phyloP scores from a whole-genome alignment of 164 flowering plant species.

The Magnolia sinica region DNA sequence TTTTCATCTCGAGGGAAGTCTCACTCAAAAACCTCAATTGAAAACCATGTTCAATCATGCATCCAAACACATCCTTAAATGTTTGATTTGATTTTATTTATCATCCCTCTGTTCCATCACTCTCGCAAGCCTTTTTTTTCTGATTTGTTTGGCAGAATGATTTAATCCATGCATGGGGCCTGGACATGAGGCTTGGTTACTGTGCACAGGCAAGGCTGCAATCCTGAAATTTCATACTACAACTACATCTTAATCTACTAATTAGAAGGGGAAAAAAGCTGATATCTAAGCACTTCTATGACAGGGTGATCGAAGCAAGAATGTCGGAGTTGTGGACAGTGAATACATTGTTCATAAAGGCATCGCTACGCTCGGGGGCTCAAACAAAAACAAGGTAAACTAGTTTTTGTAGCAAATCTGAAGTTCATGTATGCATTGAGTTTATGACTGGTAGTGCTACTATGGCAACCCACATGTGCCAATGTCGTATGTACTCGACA shows the following conservation, averaged over 20 bases:
- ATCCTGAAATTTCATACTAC: neutral
- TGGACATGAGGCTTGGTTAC: conserved; percentile 84
- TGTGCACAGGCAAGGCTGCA: conserved; percentile 69
- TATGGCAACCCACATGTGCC: too few species aligned
- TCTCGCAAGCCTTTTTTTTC: neutral
- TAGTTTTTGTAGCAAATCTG: neutral
- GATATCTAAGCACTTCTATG: neutral
- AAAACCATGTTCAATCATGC: too few species aligned
- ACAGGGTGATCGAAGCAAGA: conserved; percentile 76
- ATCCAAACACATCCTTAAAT: too few species aligned
- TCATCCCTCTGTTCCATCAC: neutral
- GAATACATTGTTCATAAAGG: conserved; percentile 78
- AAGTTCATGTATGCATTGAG: neutral
- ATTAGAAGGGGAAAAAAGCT: neutral
- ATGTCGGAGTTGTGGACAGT: conserved; percentile 83
- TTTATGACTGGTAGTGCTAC: too few species aligned
- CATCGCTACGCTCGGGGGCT: conserved; percentile 71
- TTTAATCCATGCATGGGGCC: conserved; percentile 94
- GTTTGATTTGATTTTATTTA: too few species aligned
- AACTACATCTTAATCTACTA: neutral
- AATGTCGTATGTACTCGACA: neutral
- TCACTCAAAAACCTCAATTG: too few species aligned
- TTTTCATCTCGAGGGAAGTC: too few species aligned
- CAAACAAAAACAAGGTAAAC: conserved; percentile 38
- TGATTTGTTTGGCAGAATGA: conserved; percentile 57